These are phyloP conservation scores for Calycina marina DNA, from an alignment of 2,329 filamentous ascomycete genomes.

Conservation along the genomic window DNA sequence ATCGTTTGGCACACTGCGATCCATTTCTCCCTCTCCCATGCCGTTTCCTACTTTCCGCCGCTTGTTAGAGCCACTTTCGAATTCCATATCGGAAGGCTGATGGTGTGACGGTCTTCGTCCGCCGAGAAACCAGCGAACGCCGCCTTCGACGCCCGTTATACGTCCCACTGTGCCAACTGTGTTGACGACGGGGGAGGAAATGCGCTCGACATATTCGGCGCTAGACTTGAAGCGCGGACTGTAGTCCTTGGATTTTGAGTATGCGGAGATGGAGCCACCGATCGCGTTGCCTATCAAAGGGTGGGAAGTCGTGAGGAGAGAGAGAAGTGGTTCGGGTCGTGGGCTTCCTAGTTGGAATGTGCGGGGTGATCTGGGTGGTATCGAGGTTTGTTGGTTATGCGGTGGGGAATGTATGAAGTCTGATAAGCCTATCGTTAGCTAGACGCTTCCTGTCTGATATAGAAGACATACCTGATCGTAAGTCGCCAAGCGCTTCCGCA, in stretches of 20 bases:
- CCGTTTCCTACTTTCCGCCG: slow-evolving; percentile 39
- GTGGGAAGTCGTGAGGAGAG: slow-evolving; percentile 76
- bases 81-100: slow-evolving; percentile 30
- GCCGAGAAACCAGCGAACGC: slow-evolving; percentile 71
- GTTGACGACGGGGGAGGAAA: slow-evolving; percentile 72
- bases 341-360: slow-evolving; percentile 16
- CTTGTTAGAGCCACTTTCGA: slow-evolving; percentile 34
- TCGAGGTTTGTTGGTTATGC: slow-evolving; percentile 15
- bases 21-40: slow-evolving; percentile 21
- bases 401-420: slow-evolving; percentile 53
- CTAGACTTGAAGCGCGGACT: slow-evolving; percentile 80
- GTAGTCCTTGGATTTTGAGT: slow-evolving; percentile 78
- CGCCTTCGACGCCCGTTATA: slow-evolving; percentile 75
- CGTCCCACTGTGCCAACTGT: slow-evolving; percentile 74
- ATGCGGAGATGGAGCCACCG: slow-evolving; percentile 70
- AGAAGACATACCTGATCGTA: slow-evolving; percentile 48
- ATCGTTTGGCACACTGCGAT: slow-evolving; percentile 21
- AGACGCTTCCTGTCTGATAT: slow-evolving; percentile 3
- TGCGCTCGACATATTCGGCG: slow-evolving; percentile 81
- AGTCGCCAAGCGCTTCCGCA: slow-evolving; percentile 60
- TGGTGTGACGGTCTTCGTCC: slow-evolving; percentile 26
- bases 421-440: slow-evolving; percentile 22
- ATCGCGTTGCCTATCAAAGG: slow-evolving; percentile 76
- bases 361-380: slow-evolving; percentile 23
- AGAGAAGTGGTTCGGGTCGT: slow-evolving; percentile 64